These are phyloP conservation scores for Dendrobium chrysotoxum DNA, from an alignment of 106 monocot genomes.

Conservation along the genomic window DNA sequence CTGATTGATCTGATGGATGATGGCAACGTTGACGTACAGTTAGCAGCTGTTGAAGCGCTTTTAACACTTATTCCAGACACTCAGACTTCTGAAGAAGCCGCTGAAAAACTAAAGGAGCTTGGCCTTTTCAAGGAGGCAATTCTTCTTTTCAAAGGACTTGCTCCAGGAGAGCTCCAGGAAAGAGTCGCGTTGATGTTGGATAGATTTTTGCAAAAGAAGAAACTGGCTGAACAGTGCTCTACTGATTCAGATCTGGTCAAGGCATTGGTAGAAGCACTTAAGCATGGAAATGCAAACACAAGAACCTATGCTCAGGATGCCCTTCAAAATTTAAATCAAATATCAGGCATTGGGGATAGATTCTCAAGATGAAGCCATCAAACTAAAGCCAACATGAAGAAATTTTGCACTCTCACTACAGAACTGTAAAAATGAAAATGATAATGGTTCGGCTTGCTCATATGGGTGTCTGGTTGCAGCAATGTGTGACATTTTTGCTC, in stretches of 20 bases:
- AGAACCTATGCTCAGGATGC: slow-evolving; percentile 36
- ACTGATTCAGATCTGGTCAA: slow-evolving; percentile 30
- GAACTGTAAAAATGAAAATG: no score
- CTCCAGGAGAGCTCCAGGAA: slow-evolving; percentile 43
- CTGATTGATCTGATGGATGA: slow-evolving; percentile 38
- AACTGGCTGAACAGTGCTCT: slow-evolving; percentile 18
- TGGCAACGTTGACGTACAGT: slow-evolving; percentile 27
- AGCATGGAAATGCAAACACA: slow-evolving; percentile 30
- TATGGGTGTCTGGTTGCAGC: no score
- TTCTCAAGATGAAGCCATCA: not conserved
- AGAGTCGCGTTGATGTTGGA: slow-evolving; percentile 28
- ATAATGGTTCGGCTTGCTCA: no score
- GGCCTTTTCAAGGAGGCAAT: slow-evolving; percentile 29
- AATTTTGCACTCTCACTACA: no score
- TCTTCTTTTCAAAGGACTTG: slow-evolving; percentile 23
- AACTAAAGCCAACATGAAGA: no score
- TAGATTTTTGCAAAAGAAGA: slow-evolving; percentile 27
- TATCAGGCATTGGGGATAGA: slow-evolving; percentile 44
- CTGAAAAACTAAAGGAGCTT: slow-evolving; percentile 17
- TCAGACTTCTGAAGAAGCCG: slow-evolving; percentile 14
- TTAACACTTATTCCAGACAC: slow-evolving; percentile 22
- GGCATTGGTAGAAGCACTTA: slow-evolving; percentile 41
- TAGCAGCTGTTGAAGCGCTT: slow-evolving; percentile 47
- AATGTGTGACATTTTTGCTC: no score
- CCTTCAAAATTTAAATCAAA: slow-evolving; percentile 33